These are phyloP conservation scores for Albugo laibachii DNA, from an alignment of 352 stramenopile species.

Conservation along the genomic window DNA sequence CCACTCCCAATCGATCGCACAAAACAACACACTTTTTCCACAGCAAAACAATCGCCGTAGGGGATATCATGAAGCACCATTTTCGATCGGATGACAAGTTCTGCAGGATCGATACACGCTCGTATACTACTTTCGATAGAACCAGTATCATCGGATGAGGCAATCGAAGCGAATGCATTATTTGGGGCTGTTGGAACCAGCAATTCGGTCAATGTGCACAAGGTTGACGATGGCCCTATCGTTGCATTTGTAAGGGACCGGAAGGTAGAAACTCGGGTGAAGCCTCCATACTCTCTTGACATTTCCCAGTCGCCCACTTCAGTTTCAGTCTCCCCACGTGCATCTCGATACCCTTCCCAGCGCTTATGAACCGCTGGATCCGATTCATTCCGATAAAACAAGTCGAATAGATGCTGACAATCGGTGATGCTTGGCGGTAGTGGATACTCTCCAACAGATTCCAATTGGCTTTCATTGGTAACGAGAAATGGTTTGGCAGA, in stretches of 20 bases:
- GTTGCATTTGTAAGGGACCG: slow-evolving; percentile 59
- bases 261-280: slow-evolving; percentile 39
- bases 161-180: neutral
- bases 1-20: slow-evolving; percentile 15
- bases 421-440: slow-evolving; percentile 30
- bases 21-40: slow-evolving; percentile 47
- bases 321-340: slow-evolving; percentile 52
- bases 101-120: slow-evolving; percentile 12
- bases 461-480: slow-evolving; percentile 33
- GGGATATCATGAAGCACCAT: slow-evolving; percentile 66
- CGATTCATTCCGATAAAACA: slow-evolving; percentile 39
- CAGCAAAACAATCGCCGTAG: slow-evolving; percentile 70
- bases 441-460: slow-evolving; percentile 48
- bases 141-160: slow-evolving; percentile 9
- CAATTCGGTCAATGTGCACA: slow-evolving; percentile 61
- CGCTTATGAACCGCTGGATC: slow-evolving; percentile 5
- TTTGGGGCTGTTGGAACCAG: slow-evolving; percentile 5
- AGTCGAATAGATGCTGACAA: slow-evolving; percentile 32
- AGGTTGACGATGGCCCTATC: slow-evolving; percentile 65
- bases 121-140: slow-evolving; percentile 10
- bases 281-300: slow-evolving; percentile 46
- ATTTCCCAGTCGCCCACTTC: slow-evolving; percentile 38
- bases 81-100: slow-evolving; percentile 37
- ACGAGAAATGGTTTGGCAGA: slow-evolving; percentile 30
- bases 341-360: slow-evolving; percentile 42